Base-by-base conservation (phyloP, 2,329 filamentous ascomycete species). In the Fusarium sp. region DNA sequence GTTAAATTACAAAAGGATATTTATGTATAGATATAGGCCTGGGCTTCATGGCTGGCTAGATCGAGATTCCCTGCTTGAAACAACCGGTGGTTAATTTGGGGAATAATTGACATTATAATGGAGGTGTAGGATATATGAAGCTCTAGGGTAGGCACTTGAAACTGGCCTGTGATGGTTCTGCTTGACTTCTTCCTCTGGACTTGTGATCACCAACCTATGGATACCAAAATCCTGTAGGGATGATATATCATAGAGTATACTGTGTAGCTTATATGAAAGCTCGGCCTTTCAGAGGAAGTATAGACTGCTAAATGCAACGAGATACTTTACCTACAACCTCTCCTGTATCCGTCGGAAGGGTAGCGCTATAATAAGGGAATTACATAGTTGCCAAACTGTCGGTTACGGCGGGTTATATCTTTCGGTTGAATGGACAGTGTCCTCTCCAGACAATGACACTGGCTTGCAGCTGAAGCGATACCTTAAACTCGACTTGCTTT, bases 31-130 rank as follows among this genome's bases (percentile, higher is more conserved):
- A 58, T 45, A 36, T 38, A 36, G 38, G 35, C 31, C 51, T 70
- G 55, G 51, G 30, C n/a, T 35, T 51, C 30, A 41, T 48, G 41
- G 20, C 63, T 48, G 63, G 65, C 63, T 59, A 38, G 45, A 54
- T 53, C 15, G 31, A 15, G 42, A 33, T 54, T 28, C 42, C 68
- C 73, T 71, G 65, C 65, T 55, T 16, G n/a, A n/a, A 45, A 48
- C 35, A 61, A 44, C 36, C 22, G 15, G 47, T 36, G 67, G 38
- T 68, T 68, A 56, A 67, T 75, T 73, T 48, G 61, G 67, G 65
- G 55, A 59, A 50, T 10, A 58, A 61, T 61, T 28, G 33, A 36
- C 28, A 24, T 26, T 62, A 16, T 22, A 24, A n/a, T 35, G 10
- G 16, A 60, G 22, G 26, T 7, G 47, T 35, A 26, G 18, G n/a